Percentiles rank a stretch among this genome's conserved stretches.
phyloP scores from a whole-genome alignment of 1,284 basidiomycete species.

The Leccinum fallax region DNA sequence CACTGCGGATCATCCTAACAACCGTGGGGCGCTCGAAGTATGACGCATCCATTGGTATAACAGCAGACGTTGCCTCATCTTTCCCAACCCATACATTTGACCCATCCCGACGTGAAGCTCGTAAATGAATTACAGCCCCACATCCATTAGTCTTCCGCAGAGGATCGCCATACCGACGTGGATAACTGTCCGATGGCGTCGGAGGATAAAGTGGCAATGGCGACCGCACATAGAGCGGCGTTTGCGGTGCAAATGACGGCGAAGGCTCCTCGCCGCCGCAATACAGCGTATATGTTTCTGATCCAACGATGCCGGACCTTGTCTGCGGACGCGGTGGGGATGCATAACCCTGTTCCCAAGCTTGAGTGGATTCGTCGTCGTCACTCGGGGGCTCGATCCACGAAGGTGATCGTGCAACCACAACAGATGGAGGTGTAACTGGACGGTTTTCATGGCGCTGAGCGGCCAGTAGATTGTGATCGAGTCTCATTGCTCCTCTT shows the following conservation, averaged over 20 bases:
- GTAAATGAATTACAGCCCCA: slow-evolving; percentile 57
- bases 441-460: slow-evolving; percentile 34
- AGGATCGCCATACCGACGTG: slow-evolving; percentile 12
- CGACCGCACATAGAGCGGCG: slow-evolving; percentile 36
- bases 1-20: slow-evolving; percentile 51
- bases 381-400: slow-evolving; percentile 40
- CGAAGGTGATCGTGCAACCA: slow-evolving; percentile 35
- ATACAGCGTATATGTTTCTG: slow-evolving; percentile 46
- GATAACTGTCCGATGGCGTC: slow-evolving; percentile 13
- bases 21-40: slow-evolving; percentile 55
- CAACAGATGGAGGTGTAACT: slow-evolving; percentile 31
- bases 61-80: slow-evolving; percentile 47
- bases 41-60: slow-evolving; percentile 50
- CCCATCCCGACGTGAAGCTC: slow-evolving; percentile 51
- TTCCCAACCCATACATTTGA: slow-evolving; percentile 60
- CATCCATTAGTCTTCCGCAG: slow-evolving; percentile 52
- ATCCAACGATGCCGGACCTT: slow-evolving; percentile 16
- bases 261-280: slow-evolving; percentile 46
- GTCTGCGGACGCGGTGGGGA: slow-evolving; percentile 26
- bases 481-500: slow-evolving; percentile 68
- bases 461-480: slow-evolving; percentile 41
- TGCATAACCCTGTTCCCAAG: slow-evolving; percentile 38
- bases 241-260: slow-evolving; percentile 3
- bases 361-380: slow-evolving; percentile 36
- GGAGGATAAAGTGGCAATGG: slow-evolving; percentile 43